Base-by-base conservation (phyloP, 2,329 filamentous ascomycete genomes). In the Colletotrichum cordylinicola region DNA sequence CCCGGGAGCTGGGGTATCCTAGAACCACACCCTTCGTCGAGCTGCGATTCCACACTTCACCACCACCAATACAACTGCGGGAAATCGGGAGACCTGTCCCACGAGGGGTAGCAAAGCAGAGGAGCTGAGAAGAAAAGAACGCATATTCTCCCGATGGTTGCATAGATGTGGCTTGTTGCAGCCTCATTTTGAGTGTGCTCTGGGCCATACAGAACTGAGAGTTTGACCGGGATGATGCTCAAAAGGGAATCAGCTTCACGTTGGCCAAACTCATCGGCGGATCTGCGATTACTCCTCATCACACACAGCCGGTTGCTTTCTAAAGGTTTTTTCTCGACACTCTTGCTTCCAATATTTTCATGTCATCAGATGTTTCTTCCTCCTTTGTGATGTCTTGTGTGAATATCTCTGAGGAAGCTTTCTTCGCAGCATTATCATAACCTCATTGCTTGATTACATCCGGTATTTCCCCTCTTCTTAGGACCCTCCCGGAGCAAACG, bases 21-120 rank as follows among this genome's bases (percentile, higher is more conserved):
- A 73, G 58, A 52, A 15, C 65, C 70, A 73, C 73, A 43, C 70
- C 73, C 73, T 58, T 24, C 35, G 27, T 8, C 8, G 15, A 21
- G 21, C 12, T 6, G 43, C 37, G 35, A 66, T 62, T 37, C 16
- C 56, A 48, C 67, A 64, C 67, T 55, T 62, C 15, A 33, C 24
- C 61, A 67, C 61, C 67, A 39, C 72, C 52, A 48, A 55, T 61
- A n/a, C 55, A 15, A 72, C 61, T 75, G 72, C 62, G 52, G 37
- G 18, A 72, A 67, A 67, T 71, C 62, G 52, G 60, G 18, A 67
- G 62, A 72, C 66, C 55, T 27, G 39, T 31, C 67, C 67, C 62
- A 48, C 69, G n/a, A 55, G 29, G 33, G 31, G 37, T 18, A 48
- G 43, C 43, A 21, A 16, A 4, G 21, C 52, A n/a, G 24, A 6